phyloP scores from a whole-genome alignment of 1,284 basidiomycete species.

The Cutaneotrichosporon curvatum region DNA sequence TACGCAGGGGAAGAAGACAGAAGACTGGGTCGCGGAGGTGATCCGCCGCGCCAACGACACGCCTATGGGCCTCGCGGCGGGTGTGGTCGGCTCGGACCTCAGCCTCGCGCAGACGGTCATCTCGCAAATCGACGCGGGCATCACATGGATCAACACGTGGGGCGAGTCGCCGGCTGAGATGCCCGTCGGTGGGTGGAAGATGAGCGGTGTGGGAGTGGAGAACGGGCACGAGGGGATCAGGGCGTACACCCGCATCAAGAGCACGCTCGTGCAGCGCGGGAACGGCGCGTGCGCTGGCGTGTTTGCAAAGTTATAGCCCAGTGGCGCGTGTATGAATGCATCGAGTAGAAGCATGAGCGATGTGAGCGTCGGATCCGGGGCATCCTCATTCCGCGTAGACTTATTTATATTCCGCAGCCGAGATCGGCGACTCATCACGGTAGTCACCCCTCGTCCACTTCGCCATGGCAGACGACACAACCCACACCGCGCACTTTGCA shows the following conservation, averaged over 20 bases:
- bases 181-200: conserved; percentile 20
- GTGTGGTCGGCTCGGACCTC: conserved; percentile 75
- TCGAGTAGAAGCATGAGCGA: too few species aligned
- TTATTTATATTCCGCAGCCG: too few species aligned
- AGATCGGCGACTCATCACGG: too few species aligned
- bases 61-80: conserved; percentile 78
- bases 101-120: conserved; percentile 78
- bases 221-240: conserved; percentile 18
- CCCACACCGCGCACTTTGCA: too few species aligned
- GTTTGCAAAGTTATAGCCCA: conserved; percentile 12
- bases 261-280: conserved; percentile 10
- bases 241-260: conserved; percentile 16
- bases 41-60: conserved; percentile 75
- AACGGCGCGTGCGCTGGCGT: conserved; percentile 13
- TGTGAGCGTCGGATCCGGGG: too few species aligned
- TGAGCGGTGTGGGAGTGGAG: conserved; percentile 16
- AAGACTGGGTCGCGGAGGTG: conserved; percentile 28
- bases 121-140: conserved; percentile 75
- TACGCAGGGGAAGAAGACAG: conserved; percentile 19
- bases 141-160: conserved; percentile 43
- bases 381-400: too few species aligned
- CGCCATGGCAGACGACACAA: too few species aligned
- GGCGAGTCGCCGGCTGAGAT: conserved; percentile 19
- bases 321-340: too few species aligned
- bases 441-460: too few species aligned